Evolutionary conservation across 139 green algal species (phyloP).

Genomic region (Axilococcus clingmanii): DNA sequence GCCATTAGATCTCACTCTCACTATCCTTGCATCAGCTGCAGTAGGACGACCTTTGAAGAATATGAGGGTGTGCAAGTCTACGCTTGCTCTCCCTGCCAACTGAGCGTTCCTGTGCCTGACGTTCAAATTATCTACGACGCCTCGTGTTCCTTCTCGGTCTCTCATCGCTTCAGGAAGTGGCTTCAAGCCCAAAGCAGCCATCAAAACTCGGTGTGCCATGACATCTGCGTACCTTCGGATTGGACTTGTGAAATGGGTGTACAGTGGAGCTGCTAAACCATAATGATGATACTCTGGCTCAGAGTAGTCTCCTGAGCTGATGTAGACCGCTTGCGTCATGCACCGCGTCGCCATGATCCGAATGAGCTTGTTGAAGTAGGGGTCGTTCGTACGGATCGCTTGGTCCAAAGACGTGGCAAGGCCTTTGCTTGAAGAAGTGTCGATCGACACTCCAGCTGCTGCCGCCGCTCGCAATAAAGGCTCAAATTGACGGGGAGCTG

Average conservation of each 20-base stretch:
- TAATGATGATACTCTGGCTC: constrained; percentile 78
- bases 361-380: constrained; percentile 97
- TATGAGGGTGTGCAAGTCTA: constrained; percentile 95
- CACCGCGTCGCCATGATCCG: constrained; percentile 95
- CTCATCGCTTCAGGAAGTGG: constrained; percentile 52
- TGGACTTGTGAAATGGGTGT: constrained; percentile 97
- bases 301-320: constrained; percentile 45
- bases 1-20: constrained; percentile 54
- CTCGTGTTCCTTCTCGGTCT: constrained; percentile 34
- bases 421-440: constrained; percentile 40
- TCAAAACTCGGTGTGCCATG: constrained; percentile 88
- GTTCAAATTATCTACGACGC: constrained; percentile 80
- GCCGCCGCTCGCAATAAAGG: constrained; percentile 46
- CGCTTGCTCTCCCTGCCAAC: constrained; percentile 78
- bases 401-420: constrained; percentile 69
- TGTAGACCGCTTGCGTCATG: constrained; percentile 89
- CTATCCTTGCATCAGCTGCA: constrained; percentile 67
- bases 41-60: constrained; percentile 69
- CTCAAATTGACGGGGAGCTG: constrained; percentile 63
- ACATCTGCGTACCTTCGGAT: constrained; percentile 89
- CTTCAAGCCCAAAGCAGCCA: constrained; percentile 56
- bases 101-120: constrained; percentile 84
- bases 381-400: constrained; percentile 58
- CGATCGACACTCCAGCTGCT: constrained; percentile 52
- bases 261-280: constrained; percentile 79